A percentile compares a stretch with the other conserved stretches of the same genome.
phyloP scores from a whole-genome alignment of 2,329 filamentous ascomycete genomes.

The Penicillium verrucosum region DNA sequence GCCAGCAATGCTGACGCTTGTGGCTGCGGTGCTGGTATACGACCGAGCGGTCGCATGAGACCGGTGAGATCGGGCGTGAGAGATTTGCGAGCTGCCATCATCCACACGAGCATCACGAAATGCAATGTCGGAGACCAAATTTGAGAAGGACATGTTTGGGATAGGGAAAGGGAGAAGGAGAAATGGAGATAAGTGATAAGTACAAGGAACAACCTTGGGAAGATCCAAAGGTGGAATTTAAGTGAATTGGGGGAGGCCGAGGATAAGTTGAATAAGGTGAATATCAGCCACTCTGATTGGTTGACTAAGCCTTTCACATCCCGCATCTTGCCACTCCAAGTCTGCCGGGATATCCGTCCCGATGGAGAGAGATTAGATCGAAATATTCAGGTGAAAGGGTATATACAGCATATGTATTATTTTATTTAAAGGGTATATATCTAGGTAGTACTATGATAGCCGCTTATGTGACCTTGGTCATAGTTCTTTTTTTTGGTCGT shows the following conservation, averaged over 20 bases:
- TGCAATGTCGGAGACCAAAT: conserved; percentile 49
- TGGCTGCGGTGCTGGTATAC: conserved; percentile 48
- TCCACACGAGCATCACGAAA: conserved; percentile 43
- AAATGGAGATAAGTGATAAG: too few relatives aligned
- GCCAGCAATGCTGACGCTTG: conserved; percentile 51
- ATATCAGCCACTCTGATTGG: not conserved
- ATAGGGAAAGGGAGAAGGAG: not conserved
- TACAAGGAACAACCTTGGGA: not conserved
- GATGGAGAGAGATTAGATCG: not conserved
- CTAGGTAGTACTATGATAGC: too few relatives aligned
- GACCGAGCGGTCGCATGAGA: conserved; percentile 42
- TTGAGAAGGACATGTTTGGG: conserved; percentile 48
- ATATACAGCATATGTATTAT: too few relatives aligned
- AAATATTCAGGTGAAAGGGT: too few relatives aligned
- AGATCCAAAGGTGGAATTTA: not conserved
- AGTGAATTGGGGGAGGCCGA: not conserved
- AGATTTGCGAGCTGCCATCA: conserved; percentile 45
- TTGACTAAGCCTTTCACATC: not conserved
- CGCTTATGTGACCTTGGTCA: too few relatives aligned
- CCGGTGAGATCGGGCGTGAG: conserved; percentile 39
- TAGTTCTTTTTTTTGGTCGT: too few relatives aligned
- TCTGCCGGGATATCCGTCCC: not conserved
- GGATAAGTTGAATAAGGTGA: conserved; percentile 1
- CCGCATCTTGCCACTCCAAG: not conserved
- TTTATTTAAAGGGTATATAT: too few relatives aligned